Evolutionary conservation across 768 basidiomycete genomes (phyloP).

Genomic region (Dioszegia crocea): DNA sequence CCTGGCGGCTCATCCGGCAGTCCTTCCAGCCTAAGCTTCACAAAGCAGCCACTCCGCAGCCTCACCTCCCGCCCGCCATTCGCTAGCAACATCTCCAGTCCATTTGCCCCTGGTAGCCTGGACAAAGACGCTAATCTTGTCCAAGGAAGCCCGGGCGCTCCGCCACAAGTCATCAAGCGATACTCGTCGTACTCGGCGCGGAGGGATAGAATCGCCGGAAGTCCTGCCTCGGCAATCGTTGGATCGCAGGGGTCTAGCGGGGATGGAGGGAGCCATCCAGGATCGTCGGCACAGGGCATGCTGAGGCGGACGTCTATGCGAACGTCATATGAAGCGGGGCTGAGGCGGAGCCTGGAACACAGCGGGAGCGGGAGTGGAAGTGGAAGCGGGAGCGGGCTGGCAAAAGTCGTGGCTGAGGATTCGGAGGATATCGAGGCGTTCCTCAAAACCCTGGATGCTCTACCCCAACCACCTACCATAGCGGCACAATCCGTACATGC

Average conservation of each 20-base stretch:
- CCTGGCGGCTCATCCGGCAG: constrained; percentile 16
- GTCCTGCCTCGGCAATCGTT: neutral
- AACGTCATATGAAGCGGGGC: constrained; percentile 26
- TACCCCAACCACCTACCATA: constrained; percentile 43
- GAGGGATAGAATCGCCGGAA: constrained; percentile 11
- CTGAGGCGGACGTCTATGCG: constrained; percentile 28
- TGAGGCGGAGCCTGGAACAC: constrained; percentile 29
- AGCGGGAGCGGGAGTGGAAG: constrained; percentile 7
- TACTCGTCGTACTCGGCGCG: constrained; percentile 44
- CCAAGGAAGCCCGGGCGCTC: constrained; percentile 7
- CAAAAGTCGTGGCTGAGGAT: constrained; percentile 16
- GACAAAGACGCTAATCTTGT: constrained; percentile 19
- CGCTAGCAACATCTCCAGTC: constrained; percentile 23
- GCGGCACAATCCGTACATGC: constrained; percentile 34
- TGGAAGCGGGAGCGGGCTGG: constrained; percentile 6
- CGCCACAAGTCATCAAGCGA: constrained; percentile 40
- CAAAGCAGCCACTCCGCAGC: constrained; percentile 32
- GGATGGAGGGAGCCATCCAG: constrained; percentile 24
- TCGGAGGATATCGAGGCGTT: constrained; percentile 47
- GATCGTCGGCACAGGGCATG: constrained; percentile 15
- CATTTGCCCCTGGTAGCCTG: constrained; percentile 37
- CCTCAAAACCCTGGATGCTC: constrained; percentile 44
- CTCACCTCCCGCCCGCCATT: constrained; percentile 28
- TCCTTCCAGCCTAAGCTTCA: constrained; percentile 35
- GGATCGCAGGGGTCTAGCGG: constrained; percentile 40